phyloP scores from a whole-genome alignment of 257 asterid genomes.

The Coffea eugenioides region DNA sequence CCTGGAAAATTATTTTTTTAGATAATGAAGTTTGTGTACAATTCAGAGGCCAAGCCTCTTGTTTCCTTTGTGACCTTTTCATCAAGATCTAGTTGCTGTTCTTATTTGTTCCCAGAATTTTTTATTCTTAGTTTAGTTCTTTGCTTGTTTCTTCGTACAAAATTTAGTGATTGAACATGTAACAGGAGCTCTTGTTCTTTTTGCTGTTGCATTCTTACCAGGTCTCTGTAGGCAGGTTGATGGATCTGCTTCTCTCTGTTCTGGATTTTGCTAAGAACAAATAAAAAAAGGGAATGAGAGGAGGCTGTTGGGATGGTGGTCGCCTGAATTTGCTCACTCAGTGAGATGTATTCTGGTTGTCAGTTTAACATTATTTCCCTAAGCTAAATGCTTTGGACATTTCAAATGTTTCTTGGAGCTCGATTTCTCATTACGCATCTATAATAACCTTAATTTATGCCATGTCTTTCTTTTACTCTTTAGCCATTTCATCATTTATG shows the following conservation, averaged over 20 bases:
- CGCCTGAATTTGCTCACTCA: not conserved
- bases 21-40: not conserved
- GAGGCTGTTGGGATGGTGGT: not conserved
- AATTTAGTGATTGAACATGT: not conserved
- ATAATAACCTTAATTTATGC: not conserved
- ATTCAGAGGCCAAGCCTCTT: not conserved
- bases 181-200: not conserved
- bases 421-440: not conserved
- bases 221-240: constrained; percentile 19
- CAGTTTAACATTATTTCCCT: not conserved
- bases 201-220: constrained; percentile 2
- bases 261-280: not conserved
- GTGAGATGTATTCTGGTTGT: not conserved
- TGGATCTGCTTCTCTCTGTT: not conserved
- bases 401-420: not conserved
- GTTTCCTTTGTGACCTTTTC: not conserved
- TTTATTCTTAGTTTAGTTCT: not conserved
- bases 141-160: not conserved
- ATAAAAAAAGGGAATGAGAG: constrained; percentile 1
- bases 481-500: not conserved
- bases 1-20: not conserved
- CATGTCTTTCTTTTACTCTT: not conserved
- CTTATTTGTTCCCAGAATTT: not conserved
- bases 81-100: not conserved
- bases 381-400: not conserved